Conservation (phyloP, 2,329 filamentous ascomycete species). For the Aureobasidium mangrovei region DNA sequence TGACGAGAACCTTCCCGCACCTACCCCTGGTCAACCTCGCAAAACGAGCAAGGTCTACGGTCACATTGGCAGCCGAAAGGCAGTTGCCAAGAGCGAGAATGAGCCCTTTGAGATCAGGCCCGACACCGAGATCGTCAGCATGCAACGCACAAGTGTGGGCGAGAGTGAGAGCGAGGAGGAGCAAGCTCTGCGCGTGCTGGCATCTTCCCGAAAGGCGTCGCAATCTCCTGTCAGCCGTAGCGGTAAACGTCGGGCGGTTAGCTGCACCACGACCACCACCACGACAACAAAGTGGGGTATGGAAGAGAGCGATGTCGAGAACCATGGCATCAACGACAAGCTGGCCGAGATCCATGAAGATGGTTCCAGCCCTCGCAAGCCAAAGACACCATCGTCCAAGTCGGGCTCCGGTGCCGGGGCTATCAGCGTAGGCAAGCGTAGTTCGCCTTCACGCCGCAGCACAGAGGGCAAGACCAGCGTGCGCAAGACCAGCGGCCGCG, state of each 20-base stretch:
- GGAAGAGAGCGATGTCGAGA: constrained; percentile 41
- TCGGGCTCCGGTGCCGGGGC: constrained; percentile 35
- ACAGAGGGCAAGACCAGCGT: constrained; percentile 41
- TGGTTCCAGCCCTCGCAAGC: constrained; percentile 25
- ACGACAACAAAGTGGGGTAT: constrained; percentile 43
- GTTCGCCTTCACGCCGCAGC: constrained; percentile 37
- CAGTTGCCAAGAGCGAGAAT: constrained; percentile 41
- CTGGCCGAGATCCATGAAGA: constrained; percentile 19
- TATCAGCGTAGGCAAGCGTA: constrained; percentile 39
- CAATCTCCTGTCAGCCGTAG: constrained; percentile 50
- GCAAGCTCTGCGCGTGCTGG: constrained; percentile 66
- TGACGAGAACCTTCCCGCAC: constrained; percentile 87
- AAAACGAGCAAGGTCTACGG: constrained; percentile 73
- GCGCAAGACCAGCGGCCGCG: constrained; percentile 43
- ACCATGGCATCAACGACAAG: constrained; percentile 23
- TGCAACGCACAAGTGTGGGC: constrained; percentile 51
- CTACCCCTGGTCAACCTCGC: constrained; percentile 88
- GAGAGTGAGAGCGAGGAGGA: constrained; percentile 71
- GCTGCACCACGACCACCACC: constrained; percentile 65
- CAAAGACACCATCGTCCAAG: constrained; percentile 38
- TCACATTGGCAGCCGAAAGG: constrained; percentile 48
- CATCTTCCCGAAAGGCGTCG: constrained; percentile 44
- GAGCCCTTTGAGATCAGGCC: constrained; percentile 41
- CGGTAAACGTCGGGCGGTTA: constrained; percentile 61
- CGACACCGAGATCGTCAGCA: constrained; percentile 52